These are phyloP conservation scores for Xerocomus potaroensis DNA, from an alignment of 768 basidiomycete species.

Conservation along the genomic window DNA sequence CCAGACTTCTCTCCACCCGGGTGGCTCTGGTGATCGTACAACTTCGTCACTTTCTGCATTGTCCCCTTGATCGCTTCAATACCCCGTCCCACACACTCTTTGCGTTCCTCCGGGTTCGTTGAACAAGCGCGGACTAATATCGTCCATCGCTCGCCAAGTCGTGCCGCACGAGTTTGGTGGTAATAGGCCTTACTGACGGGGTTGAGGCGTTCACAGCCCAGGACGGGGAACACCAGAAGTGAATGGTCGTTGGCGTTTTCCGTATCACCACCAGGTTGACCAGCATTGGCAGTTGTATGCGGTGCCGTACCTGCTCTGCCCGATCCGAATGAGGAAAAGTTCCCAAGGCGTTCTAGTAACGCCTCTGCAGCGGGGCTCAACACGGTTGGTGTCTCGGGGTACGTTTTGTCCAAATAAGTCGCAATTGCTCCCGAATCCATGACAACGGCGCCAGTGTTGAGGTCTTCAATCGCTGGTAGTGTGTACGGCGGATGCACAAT, in stretches of 20 bases:
- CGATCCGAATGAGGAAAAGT: constrained; percentile 6
- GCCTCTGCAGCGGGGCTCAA: constrained; percentile 34
- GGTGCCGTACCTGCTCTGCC: not conserved
- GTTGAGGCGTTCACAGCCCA: constrained; percentile 24
- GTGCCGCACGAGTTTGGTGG: constrained; percentile 31
- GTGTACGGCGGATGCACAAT: constrained; percentile 33
- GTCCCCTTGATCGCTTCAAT: constrained; percentile 18
- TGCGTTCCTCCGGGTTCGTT: constrained; percentile 26
- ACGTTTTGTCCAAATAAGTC: constrained; percentile 44
- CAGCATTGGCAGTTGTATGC: not conserved
- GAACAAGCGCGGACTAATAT: constrained; percentile 17
- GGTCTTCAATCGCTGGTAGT: constrained; percentile 49
- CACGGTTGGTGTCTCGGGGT: constrained; percentile 39
- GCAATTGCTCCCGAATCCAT: constrained; percentile 44
- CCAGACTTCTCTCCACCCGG: not conserved
- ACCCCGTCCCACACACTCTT: constrained; percentile 16
- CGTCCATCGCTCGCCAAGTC: constrained; percentile 37
- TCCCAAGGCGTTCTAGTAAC: constrained; percentile 33
- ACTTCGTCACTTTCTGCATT: constrained; percentile 16
- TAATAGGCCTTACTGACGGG: constrained; percentile 37
- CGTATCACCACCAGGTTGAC: not conserved
- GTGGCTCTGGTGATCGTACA: not conserved
- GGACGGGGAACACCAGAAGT: constrained; percentile 16
- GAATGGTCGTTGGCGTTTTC: not conserved
- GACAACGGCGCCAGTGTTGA: constrained; percentile 34